Evolutionary conservation across 371 early-diverging fungal genomes (phyloP), one percentile per base, ranked within the genome.

Genomic region (Mucor racemosus): DNA sequence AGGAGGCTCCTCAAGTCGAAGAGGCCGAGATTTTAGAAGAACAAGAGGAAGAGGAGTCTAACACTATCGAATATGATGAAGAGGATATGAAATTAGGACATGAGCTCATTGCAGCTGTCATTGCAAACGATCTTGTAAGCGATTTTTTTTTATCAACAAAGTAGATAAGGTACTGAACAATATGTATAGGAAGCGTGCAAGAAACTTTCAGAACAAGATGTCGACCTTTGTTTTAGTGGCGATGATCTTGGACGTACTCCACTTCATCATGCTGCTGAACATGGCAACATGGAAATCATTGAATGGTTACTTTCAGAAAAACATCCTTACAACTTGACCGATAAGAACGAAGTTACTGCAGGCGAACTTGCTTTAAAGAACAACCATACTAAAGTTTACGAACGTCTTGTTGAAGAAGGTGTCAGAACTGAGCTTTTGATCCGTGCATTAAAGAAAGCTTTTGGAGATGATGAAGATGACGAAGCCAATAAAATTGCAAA

Each of bases 371-470:
- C 88, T 6, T 64, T 88, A 13, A 68, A 85, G 9, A 79, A 84
- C 72, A 42, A 85, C 71, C 66, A 87, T 75, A 57, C 80, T 0
- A 66, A 70, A 42, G 66, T 84, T 3, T 84, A 84, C 59, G 85
- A 92, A 11, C 70, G 77, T 19, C 74, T 98, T 34, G 88, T 97
- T 0, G 84, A 88, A 33, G 95, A 94, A 71, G 98, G 97, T 19
- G 86, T 91, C 14, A 82, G 96, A 31, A 87, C 91, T 3, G 98
- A 97, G 71, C 79, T 96, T 50, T 73, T 97, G 46, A 77, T 94
- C 41, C 84, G 86, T 44, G 76, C 83, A 42, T 67, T 91, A 5
- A 71, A 76, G 33, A 70, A 67, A 33, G 70, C 69, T 35, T 84
- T 77, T 67, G 74, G 71, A 36, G 74, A 69, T 10, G 72, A 81